Evolutionary conservation across 139 green algal species (phyloP).

Genomic region (Asterochloris sp.): DNA sequence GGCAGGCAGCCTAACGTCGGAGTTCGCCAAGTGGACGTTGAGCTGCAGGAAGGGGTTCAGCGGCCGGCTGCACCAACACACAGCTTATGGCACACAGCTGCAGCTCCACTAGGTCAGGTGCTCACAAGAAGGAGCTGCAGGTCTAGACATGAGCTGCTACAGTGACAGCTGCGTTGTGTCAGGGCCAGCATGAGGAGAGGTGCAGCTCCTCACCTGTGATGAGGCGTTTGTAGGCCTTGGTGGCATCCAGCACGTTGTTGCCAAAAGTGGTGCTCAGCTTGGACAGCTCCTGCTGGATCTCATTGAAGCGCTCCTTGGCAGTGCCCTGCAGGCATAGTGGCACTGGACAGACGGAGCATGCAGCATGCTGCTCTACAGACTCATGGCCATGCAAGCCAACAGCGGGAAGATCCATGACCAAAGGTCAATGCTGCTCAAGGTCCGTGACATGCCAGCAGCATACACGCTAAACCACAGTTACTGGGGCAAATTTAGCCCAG

Average conservation of each 20-base stretch:
- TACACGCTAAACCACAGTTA: too few species aligned
- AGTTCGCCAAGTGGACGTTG: not conserved
- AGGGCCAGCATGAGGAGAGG: constrained; percentile 19
- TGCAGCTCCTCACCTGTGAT: constrained; percentile 48
- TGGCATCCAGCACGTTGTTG: constrained; percentile 87
- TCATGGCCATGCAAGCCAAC: too few species aligned
- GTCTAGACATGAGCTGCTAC: constrained; percentile 54
- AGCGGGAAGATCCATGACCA: too few species aligned
- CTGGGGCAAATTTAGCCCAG: too few species aligned
- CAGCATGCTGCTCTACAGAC: too few species aligned
- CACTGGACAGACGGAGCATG: not conserved
- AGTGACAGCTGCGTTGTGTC: too few species aligned
- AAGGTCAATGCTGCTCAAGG: too few species aligned
- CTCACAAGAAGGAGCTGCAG: too few species aligned
- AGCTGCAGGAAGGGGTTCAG: not conserved
- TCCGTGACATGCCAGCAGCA: too few species aligned
- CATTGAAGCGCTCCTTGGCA: constrained; percentile 89
- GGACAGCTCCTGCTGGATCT: constrained; percentile 92
- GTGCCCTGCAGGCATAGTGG: constrained; percentile 41
- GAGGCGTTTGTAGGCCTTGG: constrained; percentile 86
- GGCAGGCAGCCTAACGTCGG: not conserved
- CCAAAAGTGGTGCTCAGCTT: constrained; percentile 86
- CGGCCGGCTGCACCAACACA: not conserved
- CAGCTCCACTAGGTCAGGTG: too few species aligned
- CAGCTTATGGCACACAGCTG: too few species aligned